Base-by-base conservation (phyloP, 768 basidiomycete species). In the Epithele typhae region DNA sequence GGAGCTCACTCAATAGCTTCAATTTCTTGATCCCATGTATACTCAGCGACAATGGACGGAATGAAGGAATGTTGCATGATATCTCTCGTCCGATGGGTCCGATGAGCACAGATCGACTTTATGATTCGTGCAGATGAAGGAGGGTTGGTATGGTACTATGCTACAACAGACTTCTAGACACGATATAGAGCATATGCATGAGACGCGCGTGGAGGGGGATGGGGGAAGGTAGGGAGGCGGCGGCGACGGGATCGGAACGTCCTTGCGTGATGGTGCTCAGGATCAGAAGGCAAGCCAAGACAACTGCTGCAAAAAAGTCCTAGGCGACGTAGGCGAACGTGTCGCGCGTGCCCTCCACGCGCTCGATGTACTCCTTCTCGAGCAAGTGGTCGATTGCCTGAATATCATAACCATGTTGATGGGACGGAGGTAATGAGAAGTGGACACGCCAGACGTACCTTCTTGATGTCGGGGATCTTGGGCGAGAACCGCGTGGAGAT, bases 341-440 rank as follows among this genome's bases (percentile, higher is more conserved):
- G 67, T 95, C 92, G 61, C 87, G 84, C n/a, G 85, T 82, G 10
- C 85, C 89, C 18, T 92, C 91, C 12, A 92, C 86, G 24, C 95
- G 84, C 62, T 98, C 94, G 57, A 99, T 87, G 65, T 97, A 99
- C 64, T 99, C 95, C 70, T 95, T 95, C 71, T 97, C 95, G 39
- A 97, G 72, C 17, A 98, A 71, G 12, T 82, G 82, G 61, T 95
- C 92, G 49, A 97, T 95, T 3, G 91, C 89, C 87, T 89, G 49
- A 6, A 8, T 6, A 19, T 9, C 18, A 19, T 17, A 36, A 7
- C 27, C 8, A 30, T 30, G 27, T 14, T 7, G 8, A 14, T 30
- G 14, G 14, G 27, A 30, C 27, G 2, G 15, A 35, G 30, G 10
- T 2, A 18, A 15, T 7, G 35, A 3, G 38, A 40, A 39, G 35